Percentiles rank a stretch among this genome's conserved stretches.
phyloP scores from a whole-genome alignment of 2,329 filamentous ascomycete genomes.

The Trichoderma koningiopsis region DNA sequence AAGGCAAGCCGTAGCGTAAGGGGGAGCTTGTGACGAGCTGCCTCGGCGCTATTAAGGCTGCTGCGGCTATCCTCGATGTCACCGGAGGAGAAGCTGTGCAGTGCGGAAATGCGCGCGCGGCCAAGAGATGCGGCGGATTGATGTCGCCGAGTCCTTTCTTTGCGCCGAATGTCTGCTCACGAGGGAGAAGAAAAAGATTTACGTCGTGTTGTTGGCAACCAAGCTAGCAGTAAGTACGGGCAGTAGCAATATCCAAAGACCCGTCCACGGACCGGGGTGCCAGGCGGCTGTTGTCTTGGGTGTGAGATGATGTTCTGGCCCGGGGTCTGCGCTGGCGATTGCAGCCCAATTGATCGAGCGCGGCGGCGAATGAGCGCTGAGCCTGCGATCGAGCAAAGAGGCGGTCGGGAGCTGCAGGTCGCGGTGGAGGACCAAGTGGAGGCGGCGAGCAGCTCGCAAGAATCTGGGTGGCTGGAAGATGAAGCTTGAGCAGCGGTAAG shows the following conservation, averaged over 20 bases:
- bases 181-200: conserved; percentile 13
- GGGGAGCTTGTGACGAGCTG: not conserved
- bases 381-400: conserved; percentile 23
- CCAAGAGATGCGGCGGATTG: conserved; percentile 13
- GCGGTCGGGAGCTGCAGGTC: conserved; percentile 27
- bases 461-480: conserved; percentile 26
- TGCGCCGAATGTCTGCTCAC: not conserved
- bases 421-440: conserved; percentile 26
- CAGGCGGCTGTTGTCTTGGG: conserved; percentile 13
- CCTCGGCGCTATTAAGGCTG: conserved; percentile 4
- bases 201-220: conserved; percentile 21
- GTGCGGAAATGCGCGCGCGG: conserved; percentile 11
- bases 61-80: conserved; percentile 9
- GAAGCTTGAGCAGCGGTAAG: conserved; percentile 24
- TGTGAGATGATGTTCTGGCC: conserved; percentile 8
- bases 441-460: conserved; percentile 20
- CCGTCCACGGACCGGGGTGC: conserved; percentile 22
- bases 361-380: conserved; percentile 12
- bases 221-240: not conserved
- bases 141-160: not conserved
- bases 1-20: not conserved
- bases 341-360: conserved; percentile 15
- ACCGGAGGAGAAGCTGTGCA: conserved; percentile 8
- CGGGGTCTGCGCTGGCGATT: conserved; percentile 22
- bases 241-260: not conserved